A percentile compares a stretch with the other conserved stretches of the same genome.
Evolutionary conservation across 2,329 filamentous ascomycete species (phyloP).

Genomic region (Aspergillus novofumigatus): DNA sequence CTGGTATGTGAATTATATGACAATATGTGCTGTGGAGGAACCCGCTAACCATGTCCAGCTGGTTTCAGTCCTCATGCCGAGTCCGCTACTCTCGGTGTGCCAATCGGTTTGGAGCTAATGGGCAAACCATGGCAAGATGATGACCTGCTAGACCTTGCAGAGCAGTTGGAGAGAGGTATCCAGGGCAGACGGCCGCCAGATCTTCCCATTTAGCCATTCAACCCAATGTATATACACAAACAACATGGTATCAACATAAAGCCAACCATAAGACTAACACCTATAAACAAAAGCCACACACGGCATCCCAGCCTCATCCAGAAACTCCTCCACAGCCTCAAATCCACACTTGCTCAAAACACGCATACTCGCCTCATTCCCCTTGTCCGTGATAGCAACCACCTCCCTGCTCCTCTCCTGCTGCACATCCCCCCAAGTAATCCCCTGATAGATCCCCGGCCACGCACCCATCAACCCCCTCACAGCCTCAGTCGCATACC

Average conservation of each 20-base stretch:
- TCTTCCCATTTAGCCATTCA: constrained; percentile 24
- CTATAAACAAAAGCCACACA: constrained; percentile 1
- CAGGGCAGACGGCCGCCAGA: constrained; percentile 46
- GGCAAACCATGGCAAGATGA: constrained; percentile 54
- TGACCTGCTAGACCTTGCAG: constrained; percentile 52
- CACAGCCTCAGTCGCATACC: constrained; percentile 56
- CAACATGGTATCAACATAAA: background rate
- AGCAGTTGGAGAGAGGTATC: constrained; percentile 45
- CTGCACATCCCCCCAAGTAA: background rate
- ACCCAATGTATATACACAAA: background rate
- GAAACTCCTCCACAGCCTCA: constrained; percentile 3
- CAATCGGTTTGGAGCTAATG: constrained; percentile 62
- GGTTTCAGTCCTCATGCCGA: constrained; percentile 47
- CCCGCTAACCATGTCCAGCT: constrained; percentile 25
- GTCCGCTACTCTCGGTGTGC: constrained; percentile 55
- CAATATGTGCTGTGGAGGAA: background rate
- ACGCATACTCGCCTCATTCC: constrained; percentile 52
- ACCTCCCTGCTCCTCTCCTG: constrained; percentile 39
- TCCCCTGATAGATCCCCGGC: constrained; percentile 19
- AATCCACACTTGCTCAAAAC: constrained; percentile 48
- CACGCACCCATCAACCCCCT: constrained; percentile 45
- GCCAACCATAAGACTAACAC: background rate
- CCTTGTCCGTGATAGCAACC: constrained; percentile 45
- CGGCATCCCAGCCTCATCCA: constrained; percentile 6
- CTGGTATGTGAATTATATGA: constrained; percentile 19